Evolutionary conservation across 73 alveolate species (phyloP).

Genomic region (Uronychia setigera): DNA sequence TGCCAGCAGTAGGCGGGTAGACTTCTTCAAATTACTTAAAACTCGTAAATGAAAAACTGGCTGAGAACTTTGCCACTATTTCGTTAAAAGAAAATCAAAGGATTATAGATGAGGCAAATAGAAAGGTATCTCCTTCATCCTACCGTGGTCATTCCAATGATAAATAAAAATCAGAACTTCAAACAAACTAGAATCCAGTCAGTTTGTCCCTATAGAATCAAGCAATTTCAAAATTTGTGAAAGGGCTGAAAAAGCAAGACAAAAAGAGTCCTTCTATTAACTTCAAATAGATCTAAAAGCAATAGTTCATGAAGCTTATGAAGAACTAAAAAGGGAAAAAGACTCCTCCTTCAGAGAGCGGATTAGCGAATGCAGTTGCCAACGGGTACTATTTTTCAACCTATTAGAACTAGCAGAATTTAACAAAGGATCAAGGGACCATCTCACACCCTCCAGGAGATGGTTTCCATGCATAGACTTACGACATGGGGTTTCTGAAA

Average conservation of each 20-base stretch:
- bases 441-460: neutral
- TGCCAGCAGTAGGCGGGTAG: neutral
- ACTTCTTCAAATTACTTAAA: neutral
- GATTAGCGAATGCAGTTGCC: neutral
- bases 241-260: neutral
- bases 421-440: no score
- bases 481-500: neutral
- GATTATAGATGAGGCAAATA: neutral
- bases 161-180: no score
- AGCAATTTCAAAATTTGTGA: neutral
- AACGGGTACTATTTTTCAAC: neutral
- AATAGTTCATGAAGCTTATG: neutral
- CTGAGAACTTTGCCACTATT: neutral
- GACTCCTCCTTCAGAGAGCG: neutral
- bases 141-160: neutral
- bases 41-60: neutral
- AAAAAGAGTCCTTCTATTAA: neutral
- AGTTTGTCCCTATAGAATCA: neutral
- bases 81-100: neutral
- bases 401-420: neutral
- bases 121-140: neutral
- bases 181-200: neutral
- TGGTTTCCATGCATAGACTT: neutral
- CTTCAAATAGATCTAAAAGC: neutral
- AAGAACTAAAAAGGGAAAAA: neutral